Evolutionary conservation across 768 basidiomycete genomes (phyloP), one percentile per base, ranked within the genome.

Genomic region (Auriscalpium orientale): DNA sequence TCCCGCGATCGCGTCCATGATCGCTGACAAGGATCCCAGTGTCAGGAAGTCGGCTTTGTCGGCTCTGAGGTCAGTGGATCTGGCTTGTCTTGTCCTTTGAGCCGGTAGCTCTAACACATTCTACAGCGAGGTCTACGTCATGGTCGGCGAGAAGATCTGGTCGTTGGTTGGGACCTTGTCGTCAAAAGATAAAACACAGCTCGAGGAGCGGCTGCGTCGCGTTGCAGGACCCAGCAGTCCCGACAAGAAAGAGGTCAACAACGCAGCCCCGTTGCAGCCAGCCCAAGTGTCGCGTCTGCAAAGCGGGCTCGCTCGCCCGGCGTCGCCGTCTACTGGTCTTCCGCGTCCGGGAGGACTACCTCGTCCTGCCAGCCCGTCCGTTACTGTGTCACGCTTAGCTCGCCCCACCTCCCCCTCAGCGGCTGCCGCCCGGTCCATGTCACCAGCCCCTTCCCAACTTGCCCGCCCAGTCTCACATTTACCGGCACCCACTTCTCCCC

Each of bases 71-170:
- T 89, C 66, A 43, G 40, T 65, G 75, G 72, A n/a, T 53, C 22
- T 48, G 21, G 22, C 47, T 56, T 10, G 45, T 46, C 12, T 49
- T 61, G 5, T 15, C 53, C 34, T 11, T 51, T 37, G 48, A 64
- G 58, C 43, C n/a, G 48, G 18, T 28, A 21, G 13, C 38, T 38
- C 52, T 28, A 60, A 13, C 16, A 22, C 21, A 51, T 4, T 15
- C 34, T 61, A 13, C 65, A 93, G 93, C 55, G 89, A 94, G 67
- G 87, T 79, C 3, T 95, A 93, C 67, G 75, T 80, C 9, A 77
- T 91, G 13, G 80, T 89, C 18, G 94, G 94, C 18, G 93, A 95
- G 64, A 87, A 84, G 62, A 81, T 94, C 12, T 95, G 89, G 90
- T 72, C 79, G 11, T 70, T 87, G 10, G 88, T 93, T 46, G 91